These are phyloP conservation scores for Boletus pseudopeckii DNA, from an alignment of 768 basidiomycete species.

Conservation along the genomic window DNA sequence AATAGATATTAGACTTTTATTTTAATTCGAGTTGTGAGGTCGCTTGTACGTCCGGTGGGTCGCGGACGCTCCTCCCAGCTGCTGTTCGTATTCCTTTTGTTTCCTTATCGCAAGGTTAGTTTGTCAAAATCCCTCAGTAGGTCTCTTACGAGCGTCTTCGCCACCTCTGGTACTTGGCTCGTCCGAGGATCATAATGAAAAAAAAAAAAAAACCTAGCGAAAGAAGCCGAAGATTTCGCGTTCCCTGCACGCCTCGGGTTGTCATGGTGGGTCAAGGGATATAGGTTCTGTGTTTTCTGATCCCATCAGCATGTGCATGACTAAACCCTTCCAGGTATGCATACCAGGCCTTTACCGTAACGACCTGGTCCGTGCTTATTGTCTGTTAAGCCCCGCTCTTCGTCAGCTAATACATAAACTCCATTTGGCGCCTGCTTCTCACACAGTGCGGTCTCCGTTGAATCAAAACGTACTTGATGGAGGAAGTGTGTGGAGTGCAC, in stretches of 20 bases:
- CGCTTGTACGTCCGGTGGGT: too few relatives aligned
- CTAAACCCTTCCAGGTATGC: slow-evolving; percentile 2
- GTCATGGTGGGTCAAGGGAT: neutral
- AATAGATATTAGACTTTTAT: neutral
- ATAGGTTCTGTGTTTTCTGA: neutral
- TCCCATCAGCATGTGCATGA: slow-evolving; percentile 1
- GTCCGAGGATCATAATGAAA: slow-evolving; percentile 1
- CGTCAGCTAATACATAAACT: slow-evolving; percentile 14
- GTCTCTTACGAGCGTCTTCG: neutral
- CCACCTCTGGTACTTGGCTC: neutral
- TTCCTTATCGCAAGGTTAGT: neutral
- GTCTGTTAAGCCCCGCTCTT: slow-evolving; percentile 45
- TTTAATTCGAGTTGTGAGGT: neutral
- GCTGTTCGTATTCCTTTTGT: neutral
- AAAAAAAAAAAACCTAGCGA: neutral
- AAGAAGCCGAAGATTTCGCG: neutral
- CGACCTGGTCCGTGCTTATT: slow-evolving; percentile 36
- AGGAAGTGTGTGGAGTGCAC: slow-evolving; percentile 57
- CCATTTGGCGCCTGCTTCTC: slow-evolving; percentile 22
- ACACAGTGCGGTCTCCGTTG: slow-evolving; percentile 19
- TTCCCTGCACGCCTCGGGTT: neutral
- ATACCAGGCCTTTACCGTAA: neutral
- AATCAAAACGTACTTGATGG: slow-evolving; percentile 60
- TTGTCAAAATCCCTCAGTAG: neutral
- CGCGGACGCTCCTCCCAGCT: neutral